Evolutionary conservation across 2,329 filamentous ascomycete species (phyloP), one percentile per base, ranked within the genome.

Genomic region (Penicillium sp.): DNA sequence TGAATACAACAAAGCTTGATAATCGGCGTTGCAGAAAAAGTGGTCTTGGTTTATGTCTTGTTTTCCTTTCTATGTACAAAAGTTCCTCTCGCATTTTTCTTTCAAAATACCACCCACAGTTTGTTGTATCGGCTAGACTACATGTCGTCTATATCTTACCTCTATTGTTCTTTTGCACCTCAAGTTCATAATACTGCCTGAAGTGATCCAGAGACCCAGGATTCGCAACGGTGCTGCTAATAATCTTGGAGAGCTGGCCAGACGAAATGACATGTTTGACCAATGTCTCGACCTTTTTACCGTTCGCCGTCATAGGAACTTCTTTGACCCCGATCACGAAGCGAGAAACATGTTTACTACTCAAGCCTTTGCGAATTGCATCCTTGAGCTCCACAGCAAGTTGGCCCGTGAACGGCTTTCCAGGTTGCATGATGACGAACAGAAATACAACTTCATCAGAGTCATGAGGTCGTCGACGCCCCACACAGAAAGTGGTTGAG

Each of bases 211-310:
- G 33, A 35, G 54, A 63, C 5, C 27, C 49, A 3, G 56, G 57
- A 35, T 64, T 61, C 2, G 56, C 56, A 27, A 64, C 57, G 12
- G 62, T 64, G 35, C 61, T 61, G 43, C 62, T 64, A 21, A 63
- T 58, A 2, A 41, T 49, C 10, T 50, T 56, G 12, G 58, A 61
- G 13, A 58, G 6, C 15, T 64, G 29, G 1, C 61, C 61, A 38
- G 61, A 42, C 29, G 10, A 31, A 31, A 31, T 31, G 10, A 31
- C 29, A 10, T 31, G 10, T 12, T 31, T 31, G 29, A 31, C 29
- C 29, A 31, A 31, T 31, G 29, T 31, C 4, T 31, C 10, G 7
- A 31, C 29, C 29, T 12, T 31, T 31, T 31, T 31, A 10, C 29
- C 29, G 29, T 31, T 31, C 29, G 12, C 29, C 4, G 29, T 31